Evolutionary conservation across 257 asterid genomes (phyloP).

Genomic region (Salvia hispanica): DNA sequence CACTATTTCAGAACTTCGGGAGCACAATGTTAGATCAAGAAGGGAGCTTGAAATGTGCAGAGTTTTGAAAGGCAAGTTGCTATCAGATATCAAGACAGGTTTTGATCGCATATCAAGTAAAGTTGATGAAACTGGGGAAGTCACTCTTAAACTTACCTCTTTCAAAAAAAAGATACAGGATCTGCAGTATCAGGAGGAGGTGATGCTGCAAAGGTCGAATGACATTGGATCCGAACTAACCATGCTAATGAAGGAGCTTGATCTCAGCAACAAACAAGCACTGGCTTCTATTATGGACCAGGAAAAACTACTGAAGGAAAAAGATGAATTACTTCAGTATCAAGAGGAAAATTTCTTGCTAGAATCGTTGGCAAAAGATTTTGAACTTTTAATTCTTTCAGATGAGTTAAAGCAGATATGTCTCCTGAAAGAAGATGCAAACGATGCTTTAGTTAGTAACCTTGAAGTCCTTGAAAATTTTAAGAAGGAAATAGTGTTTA

Average conservation of each 20-base stretch:
- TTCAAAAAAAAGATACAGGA: conserved; percentile 73
- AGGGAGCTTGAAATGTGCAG: conserved; percentile 87
- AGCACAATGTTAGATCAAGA: conserved; percentile 64
- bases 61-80: conserved; percentile 69
- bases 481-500: conserved; percentile 52
- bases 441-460: conserved; percentile 37
- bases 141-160: conserved; percentile 56
- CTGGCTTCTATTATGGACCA: conserved; percentile 59
- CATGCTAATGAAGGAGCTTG: conserved; percentile 67
- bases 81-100: conserved; percentile 69
- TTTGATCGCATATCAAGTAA: conserved; percentile 71
- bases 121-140: conserved; percentile 72
- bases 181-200: conserved; percentile 76
- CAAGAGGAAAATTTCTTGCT: conserved; percentile 59
- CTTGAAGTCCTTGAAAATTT: conserved; percentile 53
- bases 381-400: conserved; percentile 57
- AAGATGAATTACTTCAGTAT: conserved; percentile 47
- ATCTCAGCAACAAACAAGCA: conserved; percentile 55
- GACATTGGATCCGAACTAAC: conserved; percentile 78
- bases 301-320: conserved; percentile 62
- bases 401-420: conserved; percentile 56
- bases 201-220: conserved; percentile 76
- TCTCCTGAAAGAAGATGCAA: conserved; percentile 43
- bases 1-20: conserved; percentile 67
- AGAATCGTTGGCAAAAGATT: conserved; percentile 60